Percentiles rank a stretch among this genome's conserved stretches.
These are phyloP conservation scores for Globisporangium abappressorium DNA, from an alignment of 352 stramenopile species.

Conservation along the genomic window DNA sequence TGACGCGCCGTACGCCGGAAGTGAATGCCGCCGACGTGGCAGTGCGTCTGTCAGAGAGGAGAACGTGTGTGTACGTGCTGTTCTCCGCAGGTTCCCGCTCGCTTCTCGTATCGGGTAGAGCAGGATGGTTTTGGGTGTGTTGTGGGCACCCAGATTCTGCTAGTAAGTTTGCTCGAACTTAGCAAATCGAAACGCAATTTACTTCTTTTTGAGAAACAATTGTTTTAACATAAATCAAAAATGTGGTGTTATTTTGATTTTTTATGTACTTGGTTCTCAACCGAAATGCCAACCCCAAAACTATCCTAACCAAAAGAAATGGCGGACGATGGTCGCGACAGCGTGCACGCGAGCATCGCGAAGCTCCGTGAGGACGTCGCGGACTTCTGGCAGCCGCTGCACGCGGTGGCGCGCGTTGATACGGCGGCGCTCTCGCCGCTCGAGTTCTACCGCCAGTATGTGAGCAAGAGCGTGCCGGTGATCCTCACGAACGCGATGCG, in stretches of 20 bases:
- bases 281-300: too few relatives aligned
- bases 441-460: constrained; percentile 70
- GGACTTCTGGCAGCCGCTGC: constrained; percentile 73
- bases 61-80: too few relatives aligned
- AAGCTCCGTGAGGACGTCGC: constrained; percentile 56
- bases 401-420: constrained; percentile 49
- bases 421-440: constrained; percentile 37
- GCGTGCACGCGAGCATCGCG: constrained; percentile 20
- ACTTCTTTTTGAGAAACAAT: too few relatives aligned
- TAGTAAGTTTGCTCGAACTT: not conserved
- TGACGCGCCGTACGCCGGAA: not conserved
- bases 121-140: too few relatives aligned
- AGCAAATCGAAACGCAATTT: too few relatives aligned
- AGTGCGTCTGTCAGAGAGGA: not conserved
- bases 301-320: not conserved
- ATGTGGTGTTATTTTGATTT: too few relatives aligned
- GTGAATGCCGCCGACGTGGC: not conserved
- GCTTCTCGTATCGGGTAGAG: too few relatives aligned
- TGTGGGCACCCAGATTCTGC: too few relatives aligned
- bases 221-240: too few relatives aligned
- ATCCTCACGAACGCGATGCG: constrained; percentile 70
- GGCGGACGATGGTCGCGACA: not conserved
- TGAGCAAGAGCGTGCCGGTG: constrained; percentile 76
- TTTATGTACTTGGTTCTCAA: too few relatives aligned
- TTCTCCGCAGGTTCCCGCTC: too few relatives aligned